Conservation (phyloP, 441 rosid genomes). For the Pelargonium citronellum region DNA sequence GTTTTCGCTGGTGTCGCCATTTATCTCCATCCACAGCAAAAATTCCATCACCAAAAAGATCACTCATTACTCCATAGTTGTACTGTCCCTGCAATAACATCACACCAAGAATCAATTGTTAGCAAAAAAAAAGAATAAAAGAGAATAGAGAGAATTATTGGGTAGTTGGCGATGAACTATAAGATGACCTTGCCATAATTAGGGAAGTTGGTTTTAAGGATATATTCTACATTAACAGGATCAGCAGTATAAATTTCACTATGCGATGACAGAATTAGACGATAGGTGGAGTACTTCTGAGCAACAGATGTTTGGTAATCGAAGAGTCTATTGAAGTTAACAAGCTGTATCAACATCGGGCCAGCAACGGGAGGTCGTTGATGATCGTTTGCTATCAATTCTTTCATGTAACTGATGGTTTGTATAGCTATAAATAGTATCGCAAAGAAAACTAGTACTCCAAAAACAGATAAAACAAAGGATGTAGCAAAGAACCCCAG, state of each 20-base stretch:
- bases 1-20: conserved; percentile 44
- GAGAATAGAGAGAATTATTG: not conserved
- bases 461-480: conserved; percentile 21
- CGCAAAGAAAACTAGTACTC: conserved; percentile 17
- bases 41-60: conserved; percentile 47
- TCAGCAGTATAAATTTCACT: conserved; percentile 35
- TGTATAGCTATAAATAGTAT: conserved; percentile 11
- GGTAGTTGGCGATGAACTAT: not conserved
- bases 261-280: conserved; percentile 22
- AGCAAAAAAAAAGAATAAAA: not conserved
- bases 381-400: conserved; percentile 17
- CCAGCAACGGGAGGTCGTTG: conserved; percentile 37
- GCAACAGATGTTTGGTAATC: conserved; percentile 40
- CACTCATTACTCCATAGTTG: conserved; percentile 31
- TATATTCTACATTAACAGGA: conserved; percentile 36
- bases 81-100: conserved; percentile 27
- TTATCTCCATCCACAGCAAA: conserved; percentile 48
- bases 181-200: conserved; percentile 39
- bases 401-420: conserved; percentile 22
- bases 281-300: conserved; percentile 27
- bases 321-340: conserved; percentile 28
- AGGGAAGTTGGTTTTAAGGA: conserved; percentile 40
- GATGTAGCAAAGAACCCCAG: conserved; percentile 17
- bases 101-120: not conserved
- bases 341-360: conserved; percentile 26